Conservation (phyloP, 768 basidiomycete species). For the Cyathus striatus region DNA sequence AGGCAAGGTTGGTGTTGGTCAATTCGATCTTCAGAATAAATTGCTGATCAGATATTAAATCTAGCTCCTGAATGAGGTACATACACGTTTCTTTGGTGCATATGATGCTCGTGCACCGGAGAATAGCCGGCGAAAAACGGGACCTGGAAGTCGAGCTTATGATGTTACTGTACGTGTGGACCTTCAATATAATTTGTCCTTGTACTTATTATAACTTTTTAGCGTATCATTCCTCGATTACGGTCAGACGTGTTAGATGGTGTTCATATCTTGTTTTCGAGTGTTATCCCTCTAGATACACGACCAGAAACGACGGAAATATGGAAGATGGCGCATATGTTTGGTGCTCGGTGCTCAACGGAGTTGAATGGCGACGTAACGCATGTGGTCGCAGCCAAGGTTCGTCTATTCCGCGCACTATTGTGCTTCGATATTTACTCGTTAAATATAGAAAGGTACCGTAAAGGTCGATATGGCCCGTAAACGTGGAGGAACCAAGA, state of each 20-base stretch:
- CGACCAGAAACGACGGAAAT: constrained; percentile 75
- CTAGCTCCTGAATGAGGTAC: constrained; percentile 81
- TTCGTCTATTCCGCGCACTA: constrained; percentile 20
- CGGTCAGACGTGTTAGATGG: constrained; percentile 74
- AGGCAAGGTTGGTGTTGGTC: constrained; percentile 49
- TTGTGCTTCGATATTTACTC: constrained; percentile 1
- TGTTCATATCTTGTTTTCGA: constrained; percentile 85
- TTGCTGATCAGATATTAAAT: background rate
- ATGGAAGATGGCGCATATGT: constrained; percentile 82
- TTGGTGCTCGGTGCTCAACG: constrained; percentile 78
- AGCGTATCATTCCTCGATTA: constrained; percentile 85
- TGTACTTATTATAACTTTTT: constrained; percentile 4
- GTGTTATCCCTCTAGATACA: constrained; percentile 89
- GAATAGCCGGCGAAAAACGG: constrained; percentile 20
- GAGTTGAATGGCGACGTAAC: constrained; percentile 67
- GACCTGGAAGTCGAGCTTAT: constrained; percentile 28
- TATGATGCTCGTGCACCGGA: constrained; percentile 43
- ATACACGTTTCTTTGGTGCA: constrained; percentile 67
- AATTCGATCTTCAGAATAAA: constrained; percentile 1
- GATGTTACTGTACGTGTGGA: constrained; percentile 76
- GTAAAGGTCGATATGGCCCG: constrained; percentile 87
- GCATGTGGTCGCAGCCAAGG: constrained; percentile 91
- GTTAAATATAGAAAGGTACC: constrained; percentile 65
- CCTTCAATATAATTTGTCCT: constrained; percentile 2
- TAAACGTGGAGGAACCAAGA: constrained; percentile 68